phyloP scores from a whole-genome alignment of 192 early-diverging fungal species.

The Spinellus fusiger region DNA sequence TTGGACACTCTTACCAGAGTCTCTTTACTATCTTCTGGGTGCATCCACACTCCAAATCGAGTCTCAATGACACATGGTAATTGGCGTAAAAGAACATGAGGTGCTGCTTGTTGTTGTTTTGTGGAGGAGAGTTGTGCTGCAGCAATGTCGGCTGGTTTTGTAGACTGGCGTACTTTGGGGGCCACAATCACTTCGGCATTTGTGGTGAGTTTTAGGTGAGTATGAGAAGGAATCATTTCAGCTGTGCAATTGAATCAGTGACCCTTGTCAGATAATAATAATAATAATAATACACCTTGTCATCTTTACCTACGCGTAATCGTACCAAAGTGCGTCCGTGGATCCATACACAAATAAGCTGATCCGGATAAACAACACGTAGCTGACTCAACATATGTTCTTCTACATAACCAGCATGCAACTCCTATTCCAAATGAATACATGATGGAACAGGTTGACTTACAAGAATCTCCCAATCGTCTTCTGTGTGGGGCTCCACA shows the following conservation, averaged over 20 bases:
- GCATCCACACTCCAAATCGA: conserved; percentile 29
- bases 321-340: conserved; percentile 59
- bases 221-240: conserved; percentile 44
- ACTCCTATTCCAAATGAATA: too few species aligned
- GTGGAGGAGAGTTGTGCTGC: conserved; percentile 10
- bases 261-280: not conserved
- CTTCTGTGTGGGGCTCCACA: conserved; percentile 62
- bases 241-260: conserved; percentile 17
- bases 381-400: conserved; percentile 62
- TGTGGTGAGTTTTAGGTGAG: conserved; percentile 49
- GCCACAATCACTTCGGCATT: conserved; percentile 70
- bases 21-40: conserved; percentile 28
- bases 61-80: conserved; percentile 1
- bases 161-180: conserved; percentile 53
- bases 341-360: conserved; percentile 73
- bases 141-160: conserved; percentile 19
- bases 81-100: conserved; percentile 25
- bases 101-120: conserved; percentile 20
- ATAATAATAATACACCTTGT: not conserved
- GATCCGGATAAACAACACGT: conserved; percentile 56
- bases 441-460: too few species aligned
- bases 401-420: conserved; percentile 71
- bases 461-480: conserved; percentile 82
- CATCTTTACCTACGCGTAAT: conserved; percentile 47
- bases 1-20: conserved; percentile 34